These are phyloP conservation scores for Fusarium fujikuroi DNA, from an alignment of 2,329 filamentous ascomycete species.

Conservation along the genomic window DNA sequence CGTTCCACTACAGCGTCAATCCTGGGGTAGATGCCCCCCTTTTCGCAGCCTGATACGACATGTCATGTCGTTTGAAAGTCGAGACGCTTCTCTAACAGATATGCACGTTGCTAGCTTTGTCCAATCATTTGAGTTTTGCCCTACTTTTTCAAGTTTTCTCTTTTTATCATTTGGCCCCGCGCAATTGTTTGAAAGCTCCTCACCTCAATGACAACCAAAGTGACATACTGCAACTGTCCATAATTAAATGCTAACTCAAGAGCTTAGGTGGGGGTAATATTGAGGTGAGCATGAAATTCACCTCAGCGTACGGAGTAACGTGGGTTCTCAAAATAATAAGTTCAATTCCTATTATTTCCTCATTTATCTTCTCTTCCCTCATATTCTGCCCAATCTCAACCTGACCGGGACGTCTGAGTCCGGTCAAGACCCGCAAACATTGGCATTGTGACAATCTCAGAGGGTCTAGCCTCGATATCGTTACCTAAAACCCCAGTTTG, in stretches of 20 bases:
- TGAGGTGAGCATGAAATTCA: conserved; percentile 8
- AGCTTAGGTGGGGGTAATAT: background rate
- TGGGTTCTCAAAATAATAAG: background rate
- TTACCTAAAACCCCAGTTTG: conserved; percentile 32
- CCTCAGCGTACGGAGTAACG: background rate
- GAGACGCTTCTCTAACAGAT: conserved; percentile 34
- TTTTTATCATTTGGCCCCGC: background rate
- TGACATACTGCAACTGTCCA: conserved; percentile 14
- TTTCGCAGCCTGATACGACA: conserved; percentile 32
- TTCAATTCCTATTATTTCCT: background rate
- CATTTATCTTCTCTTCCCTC: background rate
- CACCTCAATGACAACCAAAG: background rate
- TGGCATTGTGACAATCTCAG: conserved; percentile 21
- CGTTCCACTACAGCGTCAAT: conserved; percentile 36
- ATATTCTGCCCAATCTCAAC: conserved; percentile 30
- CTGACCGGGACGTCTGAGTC: conserved; percentile 20
- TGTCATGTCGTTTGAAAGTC: conserved; percentile 34
- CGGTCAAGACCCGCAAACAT: conserved; percentile 17
- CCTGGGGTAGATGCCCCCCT: conserved; percentile 38
- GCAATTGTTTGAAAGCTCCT: background rate
- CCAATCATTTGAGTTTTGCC: conserved; percentile 1
- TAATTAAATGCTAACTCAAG: background rate
- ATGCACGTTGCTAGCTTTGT: background rate
- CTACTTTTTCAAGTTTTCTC: background rate
- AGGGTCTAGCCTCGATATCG: conserved; percentile 26